Evolutionary conservation across 2,329 filamentous ascomycete genomes (phyloP).

Genomic region (Bipolaris oryzae): DNA sequence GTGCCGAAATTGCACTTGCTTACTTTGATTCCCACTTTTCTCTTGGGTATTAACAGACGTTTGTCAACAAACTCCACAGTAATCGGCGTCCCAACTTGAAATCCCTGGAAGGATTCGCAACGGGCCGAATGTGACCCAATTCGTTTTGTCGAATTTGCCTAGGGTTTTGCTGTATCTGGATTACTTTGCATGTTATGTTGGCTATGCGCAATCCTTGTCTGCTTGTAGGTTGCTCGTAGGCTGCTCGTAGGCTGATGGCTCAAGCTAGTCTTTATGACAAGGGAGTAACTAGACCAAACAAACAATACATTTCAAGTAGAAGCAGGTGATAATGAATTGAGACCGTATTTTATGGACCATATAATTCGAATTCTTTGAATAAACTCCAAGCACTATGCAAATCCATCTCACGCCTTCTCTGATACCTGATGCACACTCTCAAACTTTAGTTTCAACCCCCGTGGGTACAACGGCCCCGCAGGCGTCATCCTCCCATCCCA

Average conservation of each 20-base stretch:
- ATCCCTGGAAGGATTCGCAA: not conserved
- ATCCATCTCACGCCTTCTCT: not conserved
- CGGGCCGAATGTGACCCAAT: not conserved
- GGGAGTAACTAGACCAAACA: too few relatives aligned
- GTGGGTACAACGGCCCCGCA: slow-evolving; percentile 28
- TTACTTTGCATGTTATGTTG: not conserved
- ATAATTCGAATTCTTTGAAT: not conserved
- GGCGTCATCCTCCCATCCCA: slow-evolving; percentile 40
- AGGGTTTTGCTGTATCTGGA: not conserved
- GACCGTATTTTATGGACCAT: not conserved
- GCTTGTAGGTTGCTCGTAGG: too few relatives aligned
- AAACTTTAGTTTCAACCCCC: slow-evolving; percentile 29
- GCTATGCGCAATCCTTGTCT: not conserved
- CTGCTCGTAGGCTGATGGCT: too few relatives aligned
- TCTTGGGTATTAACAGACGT: not conserved
- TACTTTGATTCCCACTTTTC: not conserved
- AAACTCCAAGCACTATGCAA: not conserved
- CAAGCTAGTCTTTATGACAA: too few relatives aligned
- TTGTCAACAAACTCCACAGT: not conserved
- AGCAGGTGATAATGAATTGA: not conserved
- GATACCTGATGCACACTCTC: slow-evolving; percentile 7
- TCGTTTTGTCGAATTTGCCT: not conserved
- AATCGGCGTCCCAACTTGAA: not conserved
- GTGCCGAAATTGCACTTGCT: not conserved
- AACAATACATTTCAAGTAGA: not conserved